These are phyloP conservation scores for Neoboletus subvelutipes DNA, from an alignment of 768 basidiomycete genomes.

Conservation along the genomic window DNA sequence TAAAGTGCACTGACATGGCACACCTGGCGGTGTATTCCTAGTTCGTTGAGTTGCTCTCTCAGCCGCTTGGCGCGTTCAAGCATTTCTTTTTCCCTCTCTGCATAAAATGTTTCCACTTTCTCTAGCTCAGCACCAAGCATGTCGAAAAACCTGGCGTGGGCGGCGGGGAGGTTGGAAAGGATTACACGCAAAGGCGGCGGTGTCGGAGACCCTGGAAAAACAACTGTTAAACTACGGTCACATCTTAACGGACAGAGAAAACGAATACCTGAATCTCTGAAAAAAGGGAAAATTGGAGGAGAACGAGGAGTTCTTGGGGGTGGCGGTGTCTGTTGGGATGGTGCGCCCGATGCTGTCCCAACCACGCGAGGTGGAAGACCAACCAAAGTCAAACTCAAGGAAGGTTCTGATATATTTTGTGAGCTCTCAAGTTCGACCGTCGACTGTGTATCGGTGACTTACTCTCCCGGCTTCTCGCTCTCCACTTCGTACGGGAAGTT, in stretches of 20 bases:
- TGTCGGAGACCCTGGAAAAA: slow-evolving; percentile 11
- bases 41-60: slow-evolving; percentile 67
- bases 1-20: slow-evolving; percentile 46
- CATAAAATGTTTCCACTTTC: slow-evolving; percentile 84
- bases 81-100: slow-evolving; percentile 65
- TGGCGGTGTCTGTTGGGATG: slow-evolving; percentile 15
- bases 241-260: background rate
- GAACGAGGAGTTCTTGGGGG: slow-evolving; percentile 9
- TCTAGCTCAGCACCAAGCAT: slow-evolving; percentile 74
- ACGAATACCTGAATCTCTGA: slow-evolving; percentile 15
- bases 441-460: background rate
- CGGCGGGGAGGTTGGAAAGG: slow-evolving; percentile 52
- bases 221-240: background rate
- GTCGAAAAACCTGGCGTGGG: slow-evolving; percentile 70
- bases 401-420: slow-evolving; percentile 9
- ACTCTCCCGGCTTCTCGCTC: slow-evolving; percentile 8
- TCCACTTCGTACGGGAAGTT: background rate
- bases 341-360: slow-evolving; percentile 7
- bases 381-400: slow-evolving; percentile 11
- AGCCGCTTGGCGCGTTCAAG: slow-evolving; percentile 45
- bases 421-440: background rate
- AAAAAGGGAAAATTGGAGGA: slow-evolving; percentile 15
- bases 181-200: slow-evolving; percentile 45
- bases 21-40: slow-evolving; percentile 62
- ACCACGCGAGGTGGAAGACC: slow-evolving; percentile 9